These are phyloP conservation scores for Porphyrellus cyaneotinctus DNA, from an alignment of 768 basidiomycete genomes.

Conservation along the genomic window DNA sequence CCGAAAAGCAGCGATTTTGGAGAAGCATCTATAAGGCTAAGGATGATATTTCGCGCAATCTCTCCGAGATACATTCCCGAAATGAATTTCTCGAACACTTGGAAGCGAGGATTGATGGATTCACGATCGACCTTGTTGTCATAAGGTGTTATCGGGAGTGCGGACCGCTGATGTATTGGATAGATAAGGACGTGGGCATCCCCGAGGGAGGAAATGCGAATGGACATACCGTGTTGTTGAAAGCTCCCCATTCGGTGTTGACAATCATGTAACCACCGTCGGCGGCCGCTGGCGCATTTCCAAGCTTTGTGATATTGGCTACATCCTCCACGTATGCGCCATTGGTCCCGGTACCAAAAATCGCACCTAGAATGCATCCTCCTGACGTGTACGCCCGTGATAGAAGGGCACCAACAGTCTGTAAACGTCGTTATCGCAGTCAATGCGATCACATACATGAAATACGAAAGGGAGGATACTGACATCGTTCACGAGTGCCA, in stretches of 20 bases:
- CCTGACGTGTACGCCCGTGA: slow-evolving; percentile 93
- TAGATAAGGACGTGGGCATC: neutral
- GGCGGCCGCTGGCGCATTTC: slow-evolving; percentile 53
- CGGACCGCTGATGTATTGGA: slow-evolving; percentile 53
- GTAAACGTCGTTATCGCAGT: slow-evolving; percentile 6
- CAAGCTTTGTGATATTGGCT: slow-evolving; percentile 79
- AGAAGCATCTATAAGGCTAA: slow-evolving; percentile 74
- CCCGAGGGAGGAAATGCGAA: neutral
- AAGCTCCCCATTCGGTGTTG: slow-evolving; percentile 98
- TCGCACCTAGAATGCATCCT: slow-evolving; percentile 82
- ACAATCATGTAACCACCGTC: slow-evolving; percentile 84
- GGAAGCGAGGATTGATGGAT: slow-evolving; percentile 89
- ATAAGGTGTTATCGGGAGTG: slow-evolving; percentile 82
- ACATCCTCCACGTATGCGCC: slow-evolving; percentile 94
- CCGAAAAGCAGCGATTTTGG: slow-evolving; percentile 72
- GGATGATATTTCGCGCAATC: slow-evolving; percentile 79
- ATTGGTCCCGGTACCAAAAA: slow-evolving; percentile 98
- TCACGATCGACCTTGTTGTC: slow-evolving; percentile 91
- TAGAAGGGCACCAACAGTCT: slow-evolving; percentile 95
- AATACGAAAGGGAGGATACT: slow-evolving; percentile 39
- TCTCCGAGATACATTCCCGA: slow-evolving; percentile 99
- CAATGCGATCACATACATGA: neutral
- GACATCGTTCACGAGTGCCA: slow-evolving; percentile 93
- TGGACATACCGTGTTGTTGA: slow-evolving; percentile 82
- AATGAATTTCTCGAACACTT: slow-evolving; percentile 97